Conservation (phyloP, 106 monocot genomes). For the Acorus gramineus region DNA sequence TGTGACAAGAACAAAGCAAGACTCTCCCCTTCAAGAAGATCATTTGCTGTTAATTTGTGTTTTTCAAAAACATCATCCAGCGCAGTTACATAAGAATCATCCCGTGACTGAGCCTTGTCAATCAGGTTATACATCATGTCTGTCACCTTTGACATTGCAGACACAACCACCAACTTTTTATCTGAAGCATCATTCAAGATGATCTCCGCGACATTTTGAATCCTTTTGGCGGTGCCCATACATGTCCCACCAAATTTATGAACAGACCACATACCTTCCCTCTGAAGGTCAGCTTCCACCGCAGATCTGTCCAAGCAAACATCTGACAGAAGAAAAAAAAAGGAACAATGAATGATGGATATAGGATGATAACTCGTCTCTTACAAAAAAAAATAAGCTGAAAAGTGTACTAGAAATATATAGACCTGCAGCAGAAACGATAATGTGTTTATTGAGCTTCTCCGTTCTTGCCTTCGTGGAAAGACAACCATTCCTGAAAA, state of each 20-base stretch:
- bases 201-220: conserved; percentile 80
- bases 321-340: conserved; percentile 23
- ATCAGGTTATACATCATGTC: conserved; percentile 95
- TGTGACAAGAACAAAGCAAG: conserved; percentile 70
- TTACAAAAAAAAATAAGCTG: neutral
- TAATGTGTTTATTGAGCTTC: conserved; percentile 10
- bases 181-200: conserved; percentile 60
- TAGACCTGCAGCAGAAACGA: conserved; percentile 40
- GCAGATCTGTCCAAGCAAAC: conserved; percentile 39
- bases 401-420: neutral
- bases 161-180: conserved; percentile 81
- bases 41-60: conserved; percentile 70
- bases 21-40: conserved; percentile 72
- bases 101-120: conserved; percentile 75
- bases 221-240: conserved; percentile 79
- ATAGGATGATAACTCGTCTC: neutral
- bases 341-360: neutral
- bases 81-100: conserved; percentile 66
- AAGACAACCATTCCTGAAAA: conserved; percentile 19
- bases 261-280: conserved; percentile 90
- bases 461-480: conserved; percentile 13
- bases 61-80: conserved; percentile 84
- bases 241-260: conserved; percentile 99
- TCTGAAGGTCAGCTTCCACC: conserved; percentile 32
- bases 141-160: conserved; percentile 99